These are phyloP conservation scores for Sphaerulina musiva DNA, from an alignment of 2,329 filamentous ascomycete species.

Conservation along the genomic window DNA sequence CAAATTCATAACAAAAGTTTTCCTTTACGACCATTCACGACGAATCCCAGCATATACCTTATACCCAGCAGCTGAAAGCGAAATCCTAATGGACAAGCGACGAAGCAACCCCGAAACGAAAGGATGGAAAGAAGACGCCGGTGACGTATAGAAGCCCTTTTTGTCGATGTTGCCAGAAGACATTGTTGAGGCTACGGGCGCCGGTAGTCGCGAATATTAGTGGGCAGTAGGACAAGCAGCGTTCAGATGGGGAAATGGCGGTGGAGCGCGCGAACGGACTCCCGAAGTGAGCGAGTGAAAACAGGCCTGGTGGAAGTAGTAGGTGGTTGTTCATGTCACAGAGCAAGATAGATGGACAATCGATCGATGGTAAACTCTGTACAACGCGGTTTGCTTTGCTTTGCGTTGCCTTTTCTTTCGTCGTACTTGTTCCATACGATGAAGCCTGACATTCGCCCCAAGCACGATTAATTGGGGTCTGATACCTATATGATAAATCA, in stretches of 20 bases:
- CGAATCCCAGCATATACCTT: slow-evolving; percentile 25
- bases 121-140: slow-evolving; percentile 18
- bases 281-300: background rate
- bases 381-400: no score
- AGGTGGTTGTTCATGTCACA: slow-evolving; percentile 19
- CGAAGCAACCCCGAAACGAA: slow-evolving; percentile 16
- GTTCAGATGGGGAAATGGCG: slow-evolving; percentile 18
- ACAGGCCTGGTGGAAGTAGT: slow-evolving; percentile 14
- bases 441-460: no score
- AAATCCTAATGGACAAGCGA: slow-evolving; percentile 3
- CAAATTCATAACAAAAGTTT: slow-evolving; percentile 24
- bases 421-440: no score
- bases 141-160: slow-evolving; percentile 13
- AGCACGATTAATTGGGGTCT: no score
- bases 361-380: background rate
- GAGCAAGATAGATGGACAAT: slow-evolving; percentile 8
- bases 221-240: slow-evolving; percentile 24
- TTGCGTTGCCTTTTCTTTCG: no score
- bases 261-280: slow-evolving; percentile 12
- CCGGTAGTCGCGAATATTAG: slow-evolving; percentile 10
- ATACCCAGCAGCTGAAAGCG: slow-evolving; percentile 21
- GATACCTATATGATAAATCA: no score
- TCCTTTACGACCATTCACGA: slow-evolving; percentile 29
- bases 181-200: background rate
- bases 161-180: slow-evolving; percentile 21